Conservation (phyloP, 2,329 filamentous ascomycete genomes). For the Penicillium sp. region DNA sequence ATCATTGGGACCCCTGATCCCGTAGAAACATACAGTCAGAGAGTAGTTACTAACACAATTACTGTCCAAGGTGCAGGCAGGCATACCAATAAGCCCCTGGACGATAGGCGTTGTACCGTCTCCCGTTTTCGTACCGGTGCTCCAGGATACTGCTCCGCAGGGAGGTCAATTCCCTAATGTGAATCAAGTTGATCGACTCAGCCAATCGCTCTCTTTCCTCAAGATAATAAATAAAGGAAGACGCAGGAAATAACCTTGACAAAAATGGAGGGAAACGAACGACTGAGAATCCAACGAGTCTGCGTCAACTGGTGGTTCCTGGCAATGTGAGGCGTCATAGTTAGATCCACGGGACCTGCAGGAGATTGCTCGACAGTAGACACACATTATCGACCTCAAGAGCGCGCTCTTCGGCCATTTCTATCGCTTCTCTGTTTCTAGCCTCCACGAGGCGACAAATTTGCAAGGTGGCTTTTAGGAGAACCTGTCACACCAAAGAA, state of each 20-base stretch:
- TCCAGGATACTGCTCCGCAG: slow-evolving; percentile 27
- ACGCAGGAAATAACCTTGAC: not conserved
- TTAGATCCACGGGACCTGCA: not conserved
- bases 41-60: no score
- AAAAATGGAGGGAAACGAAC: not conserved
- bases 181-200: not conserved
- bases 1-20: slow-evolving; percentile 26
- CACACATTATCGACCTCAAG: not conserved
- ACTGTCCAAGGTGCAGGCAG: not conserved
- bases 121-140: slow-evolving; percentile 35
- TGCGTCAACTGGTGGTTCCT: not conserved
- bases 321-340: not conserved
- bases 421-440: not conserved
- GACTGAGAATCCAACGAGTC: slow-evolving; percentile 10
- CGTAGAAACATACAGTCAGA: no score
- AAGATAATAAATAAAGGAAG: no score
- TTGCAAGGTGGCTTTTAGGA: no score
- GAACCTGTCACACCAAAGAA: no score
- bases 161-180: slow-evolving; percentile 9
- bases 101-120: slow-evolving; percentile 40
- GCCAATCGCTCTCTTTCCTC: not conserved
- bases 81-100: slow-evolving; percentile 30
- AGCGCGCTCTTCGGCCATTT: not conserved
- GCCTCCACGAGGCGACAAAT: not conserved
- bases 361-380: not conserved